A percentile compares a stretch with the other conserved stretches of the same genome.
Evolutionary conservation across 148 eudicot species (phyloP).

Genomic region (Simmondsia chinensis): DNA sequence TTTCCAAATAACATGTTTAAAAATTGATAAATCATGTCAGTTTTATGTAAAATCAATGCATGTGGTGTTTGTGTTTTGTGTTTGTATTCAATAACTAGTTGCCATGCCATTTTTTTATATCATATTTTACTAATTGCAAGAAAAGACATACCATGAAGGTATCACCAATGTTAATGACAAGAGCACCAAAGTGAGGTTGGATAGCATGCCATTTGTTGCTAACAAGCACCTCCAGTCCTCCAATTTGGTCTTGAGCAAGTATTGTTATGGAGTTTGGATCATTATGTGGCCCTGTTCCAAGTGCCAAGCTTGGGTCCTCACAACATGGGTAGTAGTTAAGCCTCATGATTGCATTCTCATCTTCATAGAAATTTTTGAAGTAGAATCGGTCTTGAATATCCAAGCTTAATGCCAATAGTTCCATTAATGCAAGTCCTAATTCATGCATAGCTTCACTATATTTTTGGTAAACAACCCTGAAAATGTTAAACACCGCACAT

Average conservation of each 20-base stretch:
- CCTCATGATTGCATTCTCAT: conserved; percentile 48
- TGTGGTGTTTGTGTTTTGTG: too few species aligned
- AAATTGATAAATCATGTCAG: too few species aligned
- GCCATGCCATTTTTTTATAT: too few species aligned
- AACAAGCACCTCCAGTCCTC: conserved; percentile 50
- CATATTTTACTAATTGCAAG: neutral
- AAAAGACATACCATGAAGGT: conserved; percentile 48
- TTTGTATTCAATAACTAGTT: too few species aligned
- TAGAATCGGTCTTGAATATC: too few species aligned
- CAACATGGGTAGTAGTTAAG: conserved; percentile 56
- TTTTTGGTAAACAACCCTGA: too few species aligned
- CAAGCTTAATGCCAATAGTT: too few species aligned
- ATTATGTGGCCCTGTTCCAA: conserved; percentile 74
- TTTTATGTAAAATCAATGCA: too few species aligned
- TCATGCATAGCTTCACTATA: too few species aligned
- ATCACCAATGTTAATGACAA: conserved; percentile 61
- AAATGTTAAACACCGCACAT: too few species aligned
- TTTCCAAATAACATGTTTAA: too few species aligned
- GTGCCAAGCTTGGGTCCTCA: conserved; percentile 38
- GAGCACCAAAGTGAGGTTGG: conserved; percentile 27
- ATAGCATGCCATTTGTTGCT: conserved; percentile 49
- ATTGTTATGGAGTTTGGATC: conserved; percentile 64
- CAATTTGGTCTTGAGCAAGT: conserved; percentile 53
- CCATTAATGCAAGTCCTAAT: too few species aligned
- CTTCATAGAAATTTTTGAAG: conserved; percentile 42